Percentiles rank a stretch among this genome's conserved stretches.
phyloP scores from a whole-genome alignment of 2,329 filamentous ascomycete species.

The Volutella citrinella region DNA sequence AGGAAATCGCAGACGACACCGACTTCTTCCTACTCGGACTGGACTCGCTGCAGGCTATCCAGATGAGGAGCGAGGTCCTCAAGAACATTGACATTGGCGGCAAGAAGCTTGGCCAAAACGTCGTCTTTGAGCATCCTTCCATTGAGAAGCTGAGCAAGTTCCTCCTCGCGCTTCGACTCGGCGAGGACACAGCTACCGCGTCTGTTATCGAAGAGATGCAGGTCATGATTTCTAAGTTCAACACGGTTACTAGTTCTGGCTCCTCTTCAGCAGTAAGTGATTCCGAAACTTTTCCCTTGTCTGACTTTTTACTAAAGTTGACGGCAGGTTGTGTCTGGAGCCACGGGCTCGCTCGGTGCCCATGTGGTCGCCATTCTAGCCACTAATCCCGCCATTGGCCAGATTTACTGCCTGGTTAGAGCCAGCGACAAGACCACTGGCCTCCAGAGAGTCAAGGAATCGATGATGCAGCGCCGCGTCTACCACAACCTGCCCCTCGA shows the following conservation, averaged over 20 bases:
- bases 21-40: slow-evolving; percentile 59
- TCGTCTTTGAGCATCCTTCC: slow-evolving; percentile 57
- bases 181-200: slow-evolving; percentile 23
- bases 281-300: no score
- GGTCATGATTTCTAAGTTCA: slow-evolving; percentile 21
- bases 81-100: slow-evolving; percentile 47
- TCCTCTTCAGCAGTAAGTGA: slow-evolving; percentile 19
- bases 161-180: slow-evolving; percentile 40
- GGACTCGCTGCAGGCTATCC: slow-evolving; percentile 56
- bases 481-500: slow-evolving; percentile 20
- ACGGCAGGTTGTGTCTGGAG: no score
- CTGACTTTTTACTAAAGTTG: no score
- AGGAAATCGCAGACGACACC: slow-evolving; percentile 34
- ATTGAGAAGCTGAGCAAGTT: slow-evolving; percentile 42
- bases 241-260: slow-evolving; percentile 4
- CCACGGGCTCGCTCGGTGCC: slow-evolving; percentile 64
- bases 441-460: slow-evolving; percentile 8
- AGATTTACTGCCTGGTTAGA: slow-evolving; percentile 52
- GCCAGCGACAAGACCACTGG: slow-evolving; percentile 22
- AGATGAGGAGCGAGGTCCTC: slow-evolving; percentile 49
- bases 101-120: slow-evolving; percentile 47
- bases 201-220: slow-evolving; percentile 28
- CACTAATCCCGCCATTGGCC: slow-evolving; percentile 50
- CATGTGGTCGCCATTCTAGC: slow-evolving; percentile 59
- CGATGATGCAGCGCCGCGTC: slow-evolving; percentile 32